Evolutionary conservation across 768 basidiomycete genomes (phyloP).

Genomic region (Pisolithus marmoratus): DNA sequence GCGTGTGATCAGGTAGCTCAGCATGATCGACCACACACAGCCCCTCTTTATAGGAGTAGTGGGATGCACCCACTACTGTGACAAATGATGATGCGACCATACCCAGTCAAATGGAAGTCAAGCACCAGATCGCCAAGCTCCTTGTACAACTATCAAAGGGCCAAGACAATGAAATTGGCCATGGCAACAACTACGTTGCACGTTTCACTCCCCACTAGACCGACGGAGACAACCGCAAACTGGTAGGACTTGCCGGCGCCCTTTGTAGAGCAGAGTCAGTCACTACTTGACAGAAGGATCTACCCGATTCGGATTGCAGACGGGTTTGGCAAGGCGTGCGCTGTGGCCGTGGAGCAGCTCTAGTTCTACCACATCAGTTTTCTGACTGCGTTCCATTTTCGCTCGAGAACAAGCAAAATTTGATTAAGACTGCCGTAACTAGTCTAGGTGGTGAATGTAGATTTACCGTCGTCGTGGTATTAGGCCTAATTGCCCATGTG

Average conservation of each 20-base stretch:
- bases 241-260: slow-evolving; percentile 90
- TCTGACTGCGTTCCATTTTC: slow-evolving; percentile 89
- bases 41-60: no score
- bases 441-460: slow-evolving; percentile 97
- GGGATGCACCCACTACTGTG: slow-evolving; percentile 96
- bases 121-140: slow-evolving; percentile 98
- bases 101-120: slow-evolving; percentile 96
- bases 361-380: slow-evolving; percentile 86
- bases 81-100: slow-evolving; percentile 99
- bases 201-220: slow-evolving; percentile 28
- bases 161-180: slow-evolving; percentile 99
- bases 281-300: slow-evolving; percentile 92
- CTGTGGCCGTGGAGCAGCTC: slow-evolving; percentile 83
- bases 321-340: slow-evolving; percentile 93
- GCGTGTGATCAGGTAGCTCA: no score
- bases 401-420: slow-evolving; percentile 72
- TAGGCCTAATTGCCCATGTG: slow-evolving; percentile 5
- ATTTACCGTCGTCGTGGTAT: background rate
- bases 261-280: slow-evolving; percentile 90
- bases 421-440: slow-evolving; percentile 93
- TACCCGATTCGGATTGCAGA: slow-evolving; percentile 99
- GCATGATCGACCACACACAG: no score
- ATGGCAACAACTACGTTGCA: slow-evolving; percentile 98
- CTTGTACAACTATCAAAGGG: slow-evolving; percentile 95
- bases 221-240: slow-evolving; percentile 1